phyloP scores from a whole-genome alignment of 1,139 yeast genomes.

The Suhomyces taliae region DNA sequence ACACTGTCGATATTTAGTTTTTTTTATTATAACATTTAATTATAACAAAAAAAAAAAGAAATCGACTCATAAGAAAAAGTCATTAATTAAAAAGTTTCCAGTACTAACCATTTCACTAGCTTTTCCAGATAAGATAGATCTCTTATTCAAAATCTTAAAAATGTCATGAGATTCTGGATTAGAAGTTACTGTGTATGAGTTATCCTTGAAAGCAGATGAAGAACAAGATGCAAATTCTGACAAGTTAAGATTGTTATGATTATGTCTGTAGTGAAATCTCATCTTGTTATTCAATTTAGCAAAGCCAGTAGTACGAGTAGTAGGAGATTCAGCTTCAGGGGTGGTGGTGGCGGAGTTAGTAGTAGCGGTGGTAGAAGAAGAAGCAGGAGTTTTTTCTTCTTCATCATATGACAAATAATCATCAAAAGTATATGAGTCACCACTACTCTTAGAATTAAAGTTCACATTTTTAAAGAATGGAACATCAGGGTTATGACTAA shows the following conservation, averaged over 20 bases:
- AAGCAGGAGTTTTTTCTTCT: slow-evolving; percentile 3
- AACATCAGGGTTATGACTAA: slow-evolving; percentile 17
- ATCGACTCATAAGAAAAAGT: slow-evolving; percentile 39
- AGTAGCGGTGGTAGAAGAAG: neutral
- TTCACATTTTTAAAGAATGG: slow-evolving; percentile 47
- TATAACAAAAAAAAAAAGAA: neutral
- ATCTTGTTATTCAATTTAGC: slow-evolving; percentile 24
- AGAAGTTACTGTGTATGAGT: slow-evolving; percentile 3
- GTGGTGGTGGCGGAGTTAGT: neutral
- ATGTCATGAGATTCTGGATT: slow-evolving; percentile 23
- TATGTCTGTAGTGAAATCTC: slow-evolving; percentile 46
- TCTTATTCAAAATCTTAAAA: slow-evolving; percentile 41
- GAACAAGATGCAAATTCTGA: slow-evolving; percentile 11
- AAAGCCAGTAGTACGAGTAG: slow-evolving; percentile 2
- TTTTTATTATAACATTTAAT: neutral
- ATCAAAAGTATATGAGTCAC: slow-evolving; percentile 31
- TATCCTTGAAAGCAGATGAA: slow-evolving; percentile 4
- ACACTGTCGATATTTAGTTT: neutral
- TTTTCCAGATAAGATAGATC: slow-evolving; percentile 49
- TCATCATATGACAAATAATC: slow-evolving; percentile 32
- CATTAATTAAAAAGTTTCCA: slow-evolving; percentile 49
- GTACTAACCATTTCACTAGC: slow-evolving; percentile 58
- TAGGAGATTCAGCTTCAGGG: neutral
- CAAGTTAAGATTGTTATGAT: slow-evolving; percentile 45
- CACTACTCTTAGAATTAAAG: slow-evolving; percentile 29